Evolutionary conservation across 306 rosid species (phyloP), one percentile per base, ranked within the genome.

Genomic region (Lathyrus tuberosus): DNA sequence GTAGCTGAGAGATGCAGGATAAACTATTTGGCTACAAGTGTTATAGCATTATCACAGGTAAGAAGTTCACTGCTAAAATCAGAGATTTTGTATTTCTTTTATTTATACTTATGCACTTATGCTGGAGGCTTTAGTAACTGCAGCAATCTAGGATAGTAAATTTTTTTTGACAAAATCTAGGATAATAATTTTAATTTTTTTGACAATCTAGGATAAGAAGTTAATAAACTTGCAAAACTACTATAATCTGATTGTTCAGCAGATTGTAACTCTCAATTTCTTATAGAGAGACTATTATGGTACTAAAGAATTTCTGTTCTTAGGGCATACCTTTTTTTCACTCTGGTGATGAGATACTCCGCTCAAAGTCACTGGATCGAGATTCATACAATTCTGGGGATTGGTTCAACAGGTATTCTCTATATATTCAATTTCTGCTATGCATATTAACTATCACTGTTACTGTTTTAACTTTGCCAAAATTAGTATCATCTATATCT

Each of bases 341-440:
- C 62, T 52, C 82, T 46, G 95, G 97, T 11, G 97, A 88, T 72
- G 97, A 94, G 85, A 66, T 86, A 53, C 95, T 94, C 6, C 95
- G 96, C 77, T 94, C 99, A 24, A 94, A 94, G 85, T 91, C 99
- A 60, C 84, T 91, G 70, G 99, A 91, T 79, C 96, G 97, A 20
- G 96, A 94, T 85, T 94, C 99, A 8, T 94, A 94, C 84, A 91
- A 91, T 81, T 94, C 97, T 65, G 99, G 96, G 18, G 99, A 94
- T 83, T 89, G 96, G 97, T 94, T 91, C 85, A 91, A 94, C 76
- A 88, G 97, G 97, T 88, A 69, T 26, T 24, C 24, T 42, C 37
- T 72, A 7, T 37, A 20, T 71, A 65, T 37, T 75, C 46, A 20
- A 60, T 72, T 77, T 72, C 56, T 37, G 40, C 42, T 41, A 11